phyloP scores from a whole-genome alignment of 2,329 filamentous ascomycete species.

The Botrytis fabae region DNA sequence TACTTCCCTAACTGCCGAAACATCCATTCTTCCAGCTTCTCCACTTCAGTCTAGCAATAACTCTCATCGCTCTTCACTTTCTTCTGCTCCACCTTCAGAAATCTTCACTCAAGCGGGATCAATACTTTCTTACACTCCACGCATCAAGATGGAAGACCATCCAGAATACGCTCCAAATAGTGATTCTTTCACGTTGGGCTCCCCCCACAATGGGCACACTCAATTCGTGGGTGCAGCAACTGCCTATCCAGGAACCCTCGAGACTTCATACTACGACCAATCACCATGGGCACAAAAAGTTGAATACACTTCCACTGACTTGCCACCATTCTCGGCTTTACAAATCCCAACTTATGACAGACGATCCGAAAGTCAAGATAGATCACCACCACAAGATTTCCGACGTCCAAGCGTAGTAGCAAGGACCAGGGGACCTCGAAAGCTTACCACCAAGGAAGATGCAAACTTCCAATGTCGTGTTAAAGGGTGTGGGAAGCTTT shows the following conservation, averaged over 20 bases:
- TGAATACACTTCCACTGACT: constrained; percentile 35
- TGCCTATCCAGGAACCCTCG: constrained; percentile 37
- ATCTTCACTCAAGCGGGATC: constrained; percentile 38
- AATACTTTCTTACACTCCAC: constrained; percentile 37
- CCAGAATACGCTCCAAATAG: constrained; percentile 33
- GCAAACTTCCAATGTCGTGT: constrained; percentile 70
- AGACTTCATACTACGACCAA: constrained; percentile 37
- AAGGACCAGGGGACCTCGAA: constrained; percentile 45
- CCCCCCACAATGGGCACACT: constrained; percentile 33
- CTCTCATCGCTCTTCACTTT: constrained; percentile 42
- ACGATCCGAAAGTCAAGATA: constrained; percentile 35
- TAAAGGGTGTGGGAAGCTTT: constrained; percentile 72
- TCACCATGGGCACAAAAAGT: constrained; percentile 33
- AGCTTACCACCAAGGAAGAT: constrained; percentile 64
- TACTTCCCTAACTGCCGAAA: constrained; percentile 43
- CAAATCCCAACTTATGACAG: constrained; percentile 36
- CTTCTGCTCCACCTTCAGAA: constrained; percentile 39
- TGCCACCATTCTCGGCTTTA: constrained; percentile 36
- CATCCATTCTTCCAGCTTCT: constrained; percentile 35
- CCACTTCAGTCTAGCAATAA: constrained; percentile 37
- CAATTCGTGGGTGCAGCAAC: constrained; percentile 31
- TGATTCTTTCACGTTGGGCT: constrained; percentile 35
- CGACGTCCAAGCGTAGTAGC: constrained; percentile 32
- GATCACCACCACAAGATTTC: constrained; percentile 27
- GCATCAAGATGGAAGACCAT: constrained; percentile 41